Base-by-base conservation (phyloP, 129 eudicot genomes). In the Arctium minus region DNA sequence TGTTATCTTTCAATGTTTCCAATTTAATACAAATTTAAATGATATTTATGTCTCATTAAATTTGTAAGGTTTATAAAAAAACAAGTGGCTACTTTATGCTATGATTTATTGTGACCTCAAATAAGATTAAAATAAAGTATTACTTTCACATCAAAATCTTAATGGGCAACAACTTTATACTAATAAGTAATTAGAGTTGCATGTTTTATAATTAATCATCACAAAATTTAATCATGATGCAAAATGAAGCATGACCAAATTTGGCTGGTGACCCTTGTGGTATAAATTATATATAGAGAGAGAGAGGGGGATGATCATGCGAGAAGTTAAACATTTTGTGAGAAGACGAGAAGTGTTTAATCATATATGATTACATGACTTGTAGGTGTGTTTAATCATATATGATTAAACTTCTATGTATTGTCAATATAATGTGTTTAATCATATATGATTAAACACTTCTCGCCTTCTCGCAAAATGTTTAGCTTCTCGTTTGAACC, bases 131-230 rank as follows among this genome's bases (percentile, higher is more conserved):
- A 60, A 60, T 13, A 60, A 60, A 5, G 68, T 2, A 5, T 1
- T n/a, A 13, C 17, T 18, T 60, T 60, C 29, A 60, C 68, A n/a
- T 60, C 22, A 60, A 60, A 53, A 60, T 60, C 22, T 60, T 60
- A 60, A 56, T 56, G 67, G 67, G 67, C 22, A 56, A 56, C 67
- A 56, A 60, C 68, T 17, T 60, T 60, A 60, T 17, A n/a, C 29
- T 60, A 60, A 60, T 17, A 60, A 53, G 70, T 60, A 53, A 56
- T 50, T 56, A 76, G 44, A 76, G 70, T 77, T 53, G 80, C 72
- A 77, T 33, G 80, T 56, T 76, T 38, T 33, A 60, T 17, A 60
- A 8, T 8, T 75, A 48, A 77, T 56, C 30, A 35, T 77, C 32
- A 77, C 48, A 17, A 56, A 44, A 15, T 31, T 75, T 75, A 46